Evolutionary conservation across 1,284 basidiomycete species (phyloP).

Genomic region (Ustilago nuda): DNA sequence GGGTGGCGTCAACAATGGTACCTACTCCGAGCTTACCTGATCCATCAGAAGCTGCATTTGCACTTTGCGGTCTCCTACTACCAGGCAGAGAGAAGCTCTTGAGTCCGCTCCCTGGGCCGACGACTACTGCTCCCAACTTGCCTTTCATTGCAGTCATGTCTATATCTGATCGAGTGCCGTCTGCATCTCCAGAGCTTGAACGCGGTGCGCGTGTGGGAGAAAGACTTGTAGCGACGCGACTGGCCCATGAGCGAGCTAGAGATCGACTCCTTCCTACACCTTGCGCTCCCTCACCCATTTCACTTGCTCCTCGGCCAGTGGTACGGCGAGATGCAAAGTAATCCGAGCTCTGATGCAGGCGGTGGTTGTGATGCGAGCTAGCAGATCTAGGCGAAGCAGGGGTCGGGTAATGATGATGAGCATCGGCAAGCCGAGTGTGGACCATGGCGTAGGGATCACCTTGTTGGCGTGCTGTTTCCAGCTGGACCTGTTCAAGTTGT

Average conservation of each 20-base stretch:
- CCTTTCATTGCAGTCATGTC: background rate
- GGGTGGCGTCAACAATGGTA: background rate
- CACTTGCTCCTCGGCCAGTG: background rate
- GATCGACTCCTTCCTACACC: slow-evolving; percentile 12
- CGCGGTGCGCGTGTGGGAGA: slow-evolving; percentile 6
- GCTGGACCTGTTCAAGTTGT: slow-evolving; percentile 44
- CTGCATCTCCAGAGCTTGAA: slow-evolving; percentile 10
- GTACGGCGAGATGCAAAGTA: slow-evolving; percentile 8
- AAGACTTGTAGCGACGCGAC: background rate
- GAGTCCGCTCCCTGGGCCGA: slow-evolving; percentile 9
- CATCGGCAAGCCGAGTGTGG: slow-evolving; percentile 11
- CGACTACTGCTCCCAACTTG: slow-evolving; percentile 4
- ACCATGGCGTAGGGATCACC: slow-evolving; percentile 46
- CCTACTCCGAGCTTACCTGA: background rate
- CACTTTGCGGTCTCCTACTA: slow-evolving; percentile 25
- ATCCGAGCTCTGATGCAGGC: slow-evolving; percentile 8
- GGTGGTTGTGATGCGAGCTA: slow-evolving; percentile 16
- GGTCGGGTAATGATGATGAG: slow-evolving; percentile 27
- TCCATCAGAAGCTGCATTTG: slow-evolving; percentile 3
- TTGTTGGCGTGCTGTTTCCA: slow-evolving; percentile 61
- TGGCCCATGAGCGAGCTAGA: slow-evolving; percentile 16
- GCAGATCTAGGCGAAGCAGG: slow-evolving; percentile 5
- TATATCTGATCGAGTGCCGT: background rate
- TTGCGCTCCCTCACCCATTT: background rate
- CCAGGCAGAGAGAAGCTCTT: background rate